Evolutionary conservation across 139 green algal species (phyloP), one percentile per base, ranked within the genome.

Genomic region (Coelastrella sp.): DNA sequence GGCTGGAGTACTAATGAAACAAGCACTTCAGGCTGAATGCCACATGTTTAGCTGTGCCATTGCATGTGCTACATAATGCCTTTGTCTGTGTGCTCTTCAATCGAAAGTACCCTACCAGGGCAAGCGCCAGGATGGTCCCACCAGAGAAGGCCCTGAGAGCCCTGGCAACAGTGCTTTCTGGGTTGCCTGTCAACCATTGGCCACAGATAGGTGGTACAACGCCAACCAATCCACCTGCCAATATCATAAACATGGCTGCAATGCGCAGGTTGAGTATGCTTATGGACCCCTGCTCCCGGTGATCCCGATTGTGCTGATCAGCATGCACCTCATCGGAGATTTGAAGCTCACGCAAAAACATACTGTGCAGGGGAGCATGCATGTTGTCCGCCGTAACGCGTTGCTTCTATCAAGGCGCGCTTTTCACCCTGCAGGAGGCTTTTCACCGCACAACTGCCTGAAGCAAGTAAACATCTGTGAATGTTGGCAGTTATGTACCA

Each of bases 41-140:
- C 10, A 20, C 70, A 78, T 20, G 8, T 35, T n/a, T 1, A 78
- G 8, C 25, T 20, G 25, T n/a, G n/a, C 19, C 70, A 78, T n/a
- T 25, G n/a, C 3, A 78, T 19, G 8, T 78, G 15, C 70, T n/a
- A n/a, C n/a, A n/a, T n/a, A n/a, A 35, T n/a, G 15, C 19, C 70
- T 11, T 22, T 78, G 70, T 78, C 10, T 78, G 25, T 35, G 12
- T 25, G 17, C 70, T n/a, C 14, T 78, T 11, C 4, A 1, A 22
- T 35, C 19, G 0, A 68, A 15, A 17, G 6, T 17, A 61, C 1
- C 84, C 17, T 74, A 92, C 70, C 66, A 94, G 82, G 0, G 91
- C 92, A 4, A 93, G 81, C 15, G 19, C 27, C 6, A 94, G 89
- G 17, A 94, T 82, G 25, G 91, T 25, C 15, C 82, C 87, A 7